phyloP scores from a whole-genome alignment of 768 basidiomycete genomes.

The Coprinopsis cinerea region DNA sequence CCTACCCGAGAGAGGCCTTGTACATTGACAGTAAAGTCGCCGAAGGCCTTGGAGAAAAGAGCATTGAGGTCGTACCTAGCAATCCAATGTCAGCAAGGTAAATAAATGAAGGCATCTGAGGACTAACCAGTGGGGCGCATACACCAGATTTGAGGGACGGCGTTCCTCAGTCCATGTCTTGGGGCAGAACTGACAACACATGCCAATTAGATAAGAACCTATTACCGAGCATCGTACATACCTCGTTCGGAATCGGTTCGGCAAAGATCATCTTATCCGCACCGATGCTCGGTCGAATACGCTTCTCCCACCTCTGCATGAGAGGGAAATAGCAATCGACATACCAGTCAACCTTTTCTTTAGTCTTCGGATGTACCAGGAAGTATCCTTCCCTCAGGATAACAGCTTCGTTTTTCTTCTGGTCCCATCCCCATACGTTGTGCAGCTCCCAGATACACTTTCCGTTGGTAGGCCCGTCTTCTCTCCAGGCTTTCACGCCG shows the following conservation, averaged over 20 bases:
- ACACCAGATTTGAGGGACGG: slow-evolving; percentile 26
- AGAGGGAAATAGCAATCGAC: slow-evolving; percentile 82
- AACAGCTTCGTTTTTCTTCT: slow-evolving; percentile 56
- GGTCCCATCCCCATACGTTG: slow-evolving; percentile 90
- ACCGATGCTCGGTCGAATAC: slow-evolving; percentile 44
- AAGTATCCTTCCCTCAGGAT: slow-evolving; percentile 87
- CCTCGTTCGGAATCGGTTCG: slow-evolving; percentile 94
- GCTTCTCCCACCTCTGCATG: slow-evolving; percentile 57
- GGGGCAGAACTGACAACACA: slow-evolving; percentile 63
- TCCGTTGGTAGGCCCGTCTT: slow-evolving; percentile 66
- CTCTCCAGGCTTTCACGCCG: slow-evolving; percentile 60
- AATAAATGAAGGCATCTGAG: neutral
- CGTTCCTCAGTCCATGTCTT: slow-evolving; percentile 65
- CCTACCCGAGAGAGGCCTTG: slow-evolving; percentile 84
- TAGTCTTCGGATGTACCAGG: slow-evolving; percentile 55
- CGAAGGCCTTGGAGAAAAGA: slow-evolving; percentile 79
- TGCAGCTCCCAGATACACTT: slow-evolving; percentile 87
- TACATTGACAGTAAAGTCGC: slow-evolving; percentile 86
- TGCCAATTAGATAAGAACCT: neutral
- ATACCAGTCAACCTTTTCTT: slow-evolving; percentile 77
- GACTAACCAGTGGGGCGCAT: slow-evolving; percentile 34
- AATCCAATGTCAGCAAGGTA: neutral
- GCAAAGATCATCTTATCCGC: slow-evolving; percentile 62
- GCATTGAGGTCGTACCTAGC: slow-evolving; percentile 88
- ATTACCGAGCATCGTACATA: slow-evolving; percentile 20